Percentiles rank a stretch among this genome's conserved stretches.
Conservation (phyloP, 2,329 filamentous ascomycete species). For the Geosmithia putterillii region DNA sequence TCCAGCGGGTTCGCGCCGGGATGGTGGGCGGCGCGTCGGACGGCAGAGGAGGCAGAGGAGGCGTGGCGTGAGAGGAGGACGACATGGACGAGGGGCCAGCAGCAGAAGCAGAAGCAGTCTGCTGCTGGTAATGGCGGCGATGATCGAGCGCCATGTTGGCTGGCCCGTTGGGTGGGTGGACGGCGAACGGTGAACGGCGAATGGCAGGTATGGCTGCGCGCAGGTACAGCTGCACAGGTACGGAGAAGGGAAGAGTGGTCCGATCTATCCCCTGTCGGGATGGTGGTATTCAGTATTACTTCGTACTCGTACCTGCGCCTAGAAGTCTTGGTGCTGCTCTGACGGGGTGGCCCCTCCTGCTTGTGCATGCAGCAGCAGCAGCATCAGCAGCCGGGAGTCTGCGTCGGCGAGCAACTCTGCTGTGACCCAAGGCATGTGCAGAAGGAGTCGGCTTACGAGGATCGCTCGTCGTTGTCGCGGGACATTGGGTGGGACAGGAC, state of each 20-base stretch:
- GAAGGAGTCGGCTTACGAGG: not conserved
- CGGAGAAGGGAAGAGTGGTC: not conserved
- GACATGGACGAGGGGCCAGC: not conserved
- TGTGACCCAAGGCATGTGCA: not conserved
- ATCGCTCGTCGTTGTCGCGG: not conserved
- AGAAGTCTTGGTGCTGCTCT: no score
- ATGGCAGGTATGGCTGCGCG: not conserved
- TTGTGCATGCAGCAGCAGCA: not conserved
- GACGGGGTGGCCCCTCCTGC: not conserved
- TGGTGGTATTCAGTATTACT: not conserved
- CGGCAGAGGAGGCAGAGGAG: not conserved
- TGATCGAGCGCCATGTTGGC: constrained; percentile 1
- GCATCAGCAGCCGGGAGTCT: not conserved
- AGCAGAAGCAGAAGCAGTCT: not conserved
- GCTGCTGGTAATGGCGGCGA: not conserved
- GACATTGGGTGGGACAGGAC: not conserved
- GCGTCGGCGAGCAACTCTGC: not conserved
- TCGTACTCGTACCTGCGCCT: no score
- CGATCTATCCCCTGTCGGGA: not conserved
- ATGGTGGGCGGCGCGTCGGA: constrained; percentile 2
- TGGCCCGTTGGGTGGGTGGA: no score
- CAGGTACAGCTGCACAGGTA: not conserved
- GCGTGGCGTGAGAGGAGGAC: not conserved
- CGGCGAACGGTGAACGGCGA: no score
- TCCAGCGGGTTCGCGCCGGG: constrained; percentile 1